Evolutionary conservation across 345 rosid genomes (phyloP).

Genomic region (Ricinus communis): DNA sequence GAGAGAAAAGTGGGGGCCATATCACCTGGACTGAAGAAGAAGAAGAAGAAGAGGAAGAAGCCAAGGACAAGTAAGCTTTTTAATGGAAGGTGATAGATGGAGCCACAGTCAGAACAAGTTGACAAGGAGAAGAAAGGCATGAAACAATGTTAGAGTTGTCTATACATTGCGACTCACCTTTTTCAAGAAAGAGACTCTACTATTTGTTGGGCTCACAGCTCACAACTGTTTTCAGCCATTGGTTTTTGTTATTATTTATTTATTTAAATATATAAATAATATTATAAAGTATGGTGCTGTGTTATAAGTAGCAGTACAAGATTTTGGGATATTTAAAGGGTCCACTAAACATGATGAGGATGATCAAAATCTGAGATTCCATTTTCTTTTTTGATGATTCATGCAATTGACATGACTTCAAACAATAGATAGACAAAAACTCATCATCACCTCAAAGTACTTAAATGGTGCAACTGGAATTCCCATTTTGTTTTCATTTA

Average conservation of each 20-base stretch:
- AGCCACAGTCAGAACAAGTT: background rate
- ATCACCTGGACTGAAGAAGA: too few relatives aligned
- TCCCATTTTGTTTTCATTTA: too few relatives aligned
- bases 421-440: background rate
- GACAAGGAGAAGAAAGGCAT: background rate
- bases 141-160: conserved; percentile 9
- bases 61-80: background rate
- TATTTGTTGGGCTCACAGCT: conserved; percentile 20
- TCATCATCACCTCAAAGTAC: background rate
- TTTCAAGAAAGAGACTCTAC: conserved; percentile 28
- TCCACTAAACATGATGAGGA: conserved; percentile 2
- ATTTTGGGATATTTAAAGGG: conserved; percentile 10
- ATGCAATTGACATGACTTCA: conserved; percentile 10
- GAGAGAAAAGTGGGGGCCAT: too few relatives aligned
- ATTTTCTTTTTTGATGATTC: conserved; percentile 1
- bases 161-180: conserved; percentile 16
- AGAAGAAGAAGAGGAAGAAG: background rate
- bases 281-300: too few relatives aligned
- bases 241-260: background rate
- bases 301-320: too few relatives aligned
- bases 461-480: too few relatives aligned
- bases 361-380: background rate
- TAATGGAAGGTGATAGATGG: conserved; percentile 23
- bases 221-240: conserved; percentile 5
- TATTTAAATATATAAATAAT: background rate